phyloP scores from a whole-genome alignment of 495 filamentous ascomycete species.

The Neurospora pannonica region DNA sequence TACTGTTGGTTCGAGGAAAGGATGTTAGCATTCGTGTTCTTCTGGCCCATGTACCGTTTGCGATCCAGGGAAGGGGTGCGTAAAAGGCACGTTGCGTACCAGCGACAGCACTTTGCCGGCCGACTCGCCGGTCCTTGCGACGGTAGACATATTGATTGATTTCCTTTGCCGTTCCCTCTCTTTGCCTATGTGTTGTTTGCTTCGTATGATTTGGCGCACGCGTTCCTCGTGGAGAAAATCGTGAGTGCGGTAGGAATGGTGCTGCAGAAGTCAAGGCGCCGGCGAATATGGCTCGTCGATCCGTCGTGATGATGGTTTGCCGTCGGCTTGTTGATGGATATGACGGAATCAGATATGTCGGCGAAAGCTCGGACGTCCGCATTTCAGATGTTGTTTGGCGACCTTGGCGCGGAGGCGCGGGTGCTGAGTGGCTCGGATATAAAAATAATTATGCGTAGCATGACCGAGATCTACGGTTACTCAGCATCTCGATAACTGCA shows the following conservation, averaged over 20 bases:
- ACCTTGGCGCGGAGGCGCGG: neutral
- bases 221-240: neutral
- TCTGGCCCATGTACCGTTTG: neutral
- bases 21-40: neutral
- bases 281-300: neutral
- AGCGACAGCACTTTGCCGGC: slow-evolving; percentile 64
- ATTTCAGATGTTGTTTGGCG: neutral
- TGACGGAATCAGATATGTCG: neutral
- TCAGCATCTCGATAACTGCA: neutral
- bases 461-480: neutral
- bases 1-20: slow-evolving; percentile 45
- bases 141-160: slow-evolving; percentile 32
- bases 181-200: neutral
- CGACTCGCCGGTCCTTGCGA: slow-evolving; percentile 46
- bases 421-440: neutral
- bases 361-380: neutral
- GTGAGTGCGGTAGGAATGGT: neutral
- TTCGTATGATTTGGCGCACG: neutral
- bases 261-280: neutral
- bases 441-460: neutral
- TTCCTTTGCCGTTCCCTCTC: neutral
- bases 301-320: neutral
- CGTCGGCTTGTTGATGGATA: neutral
- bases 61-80: neutral
- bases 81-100: slow-evolving; percentile 35